phyloP scores from a whole-genome alignment of 2,329 filamentous ascomycete genomes.

The Botrytis fabae region DNA sequence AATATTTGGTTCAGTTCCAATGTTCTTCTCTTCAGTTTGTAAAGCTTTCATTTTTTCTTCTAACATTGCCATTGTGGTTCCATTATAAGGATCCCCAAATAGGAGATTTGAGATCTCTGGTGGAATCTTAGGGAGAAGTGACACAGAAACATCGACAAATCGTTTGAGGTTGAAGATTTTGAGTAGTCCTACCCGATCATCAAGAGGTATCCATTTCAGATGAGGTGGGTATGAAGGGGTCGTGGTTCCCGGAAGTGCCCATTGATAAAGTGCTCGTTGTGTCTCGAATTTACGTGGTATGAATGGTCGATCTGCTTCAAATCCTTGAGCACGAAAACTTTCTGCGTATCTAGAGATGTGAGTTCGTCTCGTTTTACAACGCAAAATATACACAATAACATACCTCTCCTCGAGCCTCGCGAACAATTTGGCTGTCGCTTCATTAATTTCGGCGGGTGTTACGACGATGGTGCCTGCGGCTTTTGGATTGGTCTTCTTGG shows the following conservation, averaged over 20 bases:
- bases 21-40: slow-evolving; percentile 5
- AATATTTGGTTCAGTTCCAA: slow-evolving; percentile 21
- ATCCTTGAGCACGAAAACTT: slow-evolving; percentile 8
- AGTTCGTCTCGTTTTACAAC: neutral
- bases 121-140: slow-evolving; percentile 35
- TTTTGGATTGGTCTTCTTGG: neutral
- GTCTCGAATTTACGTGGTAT: slow-evolving; percentile 18
- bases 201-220: slow-evolving; percentile 35
- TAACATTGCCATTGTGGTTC: slow-evolving; percentile 19
- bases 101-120: slow-evolving; percentile 21
- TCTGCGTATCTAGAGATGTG: neutral
- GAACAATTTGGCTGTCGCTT: slow-evolving; percentile 16
- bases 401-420: slow-evolving; percentile 12
- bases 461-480: neutral
- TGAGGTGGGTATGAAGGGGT: slow-evolving; percentile 36
- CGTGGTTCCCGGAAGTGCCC: slow-evolving; percentile 18
- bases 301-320: slow-evolving; percentile 9
- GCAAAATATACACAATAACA: neutral
- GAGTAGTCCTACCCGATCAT: slow-evolving; percentile 31
- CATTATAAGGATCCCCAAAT: slow-evolving; percentile 23
- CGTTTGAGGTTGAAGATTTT: slow-evolving; percentile 37
- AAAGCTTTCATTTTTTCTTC: slow-evolving; percentile 20
- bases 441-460: slow-evolving; percentile 13
- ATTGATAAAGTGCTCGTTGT: slow-evolving; percentile 22
- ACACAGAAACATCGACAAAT: slow-evolving; percentile 30